A percentile compares a stretch with the other conserved stretches of the same genome.
Evolutionary conservation across 345 rosid species (phyloP).

Genomic region (Eucalyptus leucophloia): DNA sequence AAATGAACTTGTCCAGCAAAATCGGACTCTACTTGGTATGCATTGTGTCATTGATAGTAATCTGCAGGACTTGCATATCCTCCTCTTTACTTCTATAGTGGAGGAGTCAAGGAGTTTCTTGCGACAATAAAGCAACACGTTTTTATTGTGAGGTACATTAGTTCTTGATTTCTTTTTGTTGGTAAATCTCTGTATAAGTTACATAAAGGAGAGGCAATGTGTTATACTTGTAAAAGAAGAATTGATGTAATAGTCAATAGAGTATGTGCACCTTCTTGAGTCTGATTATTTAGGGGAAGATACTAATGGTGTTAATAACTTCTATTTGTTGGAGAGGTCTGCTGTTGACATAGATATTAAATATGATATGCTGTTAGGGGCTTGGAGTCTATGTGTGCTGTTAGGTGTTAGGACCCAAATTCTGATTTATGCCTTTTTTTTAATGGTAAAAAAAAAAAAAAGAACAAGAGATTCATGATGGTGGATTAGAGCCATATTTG

Average conservation of each 20-base stretch:
- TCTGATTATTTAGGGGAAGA: neutral
- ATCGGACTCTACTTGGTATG: neutral
- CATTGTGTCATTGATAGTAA: neutral
- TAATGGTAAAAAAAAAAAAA: neutral
- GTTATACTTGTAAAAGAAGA: neutral
- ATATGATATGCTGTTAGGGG: neutral
- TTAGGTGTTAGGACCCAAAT: neutral
- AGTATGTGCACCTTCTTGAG: neutral
- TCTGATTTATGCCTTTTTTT: no score
- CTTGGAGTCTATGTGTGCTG: neutral
- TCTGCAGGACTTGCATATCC: slow-evolving; percentile 86
- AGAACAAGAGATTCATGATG: neutral
- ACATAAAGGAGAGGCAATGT: neutral
- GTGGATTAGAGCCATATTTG: neutral
- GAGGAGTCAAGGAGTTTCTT: slow-evolving; percentile 88
- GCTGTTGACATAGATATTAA: neutral
- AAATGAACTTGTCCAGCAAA: neutral
- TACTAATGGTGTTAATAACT: neutral
- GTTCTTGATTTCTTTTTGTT: neutral
- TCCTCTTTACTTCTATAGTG: slow-evolving; percentile 87
- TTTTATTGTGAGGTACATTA: slow-evolving; percentile 71
- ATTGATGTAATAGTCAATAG: neutral
- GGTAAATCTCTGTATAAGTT: neutral
- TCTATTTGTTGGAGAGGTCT: neutral
- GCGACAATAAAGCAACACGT: slow-evolving; percentile 77